Evolutionary conservation across 306 rosid genomes (phyloP), one percentile per base, ranked within the genome.

Genomic region (Quercus mongolica): DNA sequence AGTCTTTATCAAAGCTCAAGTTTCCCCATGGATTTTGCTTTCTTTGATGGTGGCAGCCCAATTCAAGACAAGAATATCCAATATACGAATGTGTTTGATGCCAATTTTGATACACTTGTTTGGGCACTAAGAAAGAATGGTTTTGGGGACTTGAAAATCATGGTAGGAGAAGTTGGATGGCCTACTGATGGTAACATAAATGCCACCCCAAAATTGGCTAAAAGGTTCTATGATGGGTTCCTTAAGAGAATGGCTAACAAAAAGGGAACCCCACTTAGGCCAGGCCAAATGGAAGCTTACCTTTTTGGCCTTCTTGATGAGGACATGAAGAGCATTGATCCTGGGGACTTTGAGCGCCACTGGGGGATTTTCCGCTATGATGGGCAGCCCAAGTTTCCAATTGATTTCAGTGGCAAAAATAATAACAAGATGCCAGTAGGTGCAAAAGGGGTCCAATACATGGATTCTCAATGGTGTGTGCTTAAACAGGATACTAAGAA

Each of bases 151-250:
- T 14, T 91, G 77, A 10, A 80, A 12, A 89, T 95, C 70, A 1
- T 76, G 1, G 79, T 95, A 3, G 99, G 98, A 5, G 99, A 92
- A 82, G 85, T 91, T 14, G 99, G 99, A 4, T 95, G 98, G 99
- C 99, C 99, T 0, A 90, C 99, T 0, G 97, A 94, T 10, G 94
- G 91, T 0, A 56, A 85, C 80, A 80, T n/a, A 18, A 69, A 75
- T 6, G 97, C 86, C 5, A 91, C 33, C 46, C 0, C 4, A 12
- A 26, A 52, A 0, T 6, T 76, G 9, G 98, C 97, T 1, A 57
- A 85, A 51, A 89, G 75, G 14, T 95, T 95, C 74, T 92, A 91
- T 44, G 73, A 75, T 49, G 99, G 98, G 1, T 76, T 91, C 3
- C 71, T 95, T 5, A 79, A 90, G 81, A 90, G 80, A 73, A 52